phyloP scores from a whole-genome alignment of 1,139 yeast species.

The Diutina catenulata region DNA sequence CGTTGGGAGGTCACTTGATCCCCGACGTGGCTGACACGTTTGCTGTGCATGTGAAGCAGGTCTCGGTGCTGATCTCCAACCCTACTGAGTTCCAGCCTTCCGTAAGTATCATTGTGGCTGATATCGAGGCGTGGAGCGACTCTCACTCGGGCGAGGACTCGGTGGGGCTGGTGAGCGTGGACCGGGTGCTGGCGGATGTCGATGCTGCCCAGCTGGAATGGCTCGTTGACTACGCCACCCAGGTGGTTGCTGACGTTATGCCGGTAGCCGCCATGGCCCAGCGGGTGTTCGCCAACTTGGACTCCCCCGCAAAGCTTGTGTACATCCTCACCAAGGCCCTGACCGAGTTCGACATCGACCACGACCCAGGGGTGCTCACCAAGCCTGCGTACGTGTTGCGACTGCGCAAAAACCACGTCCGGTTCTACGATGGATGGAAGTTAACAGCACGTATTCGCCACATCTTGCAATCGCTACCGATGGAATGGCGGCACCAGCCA shows the following conservation, averaged over 20 bases:
- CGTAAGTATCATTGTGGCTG: conserved; percentile 8
- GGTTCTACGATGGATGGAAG: conserved; percentile 84
- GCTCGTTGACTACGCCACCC: conserved; percentile 19
- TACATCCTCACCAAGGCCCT: conserved; percentile 56
- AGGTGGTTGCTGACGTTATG: conserved; percentile 11
- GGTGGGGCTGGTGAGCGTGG: background rate
- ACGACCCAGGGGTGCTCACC: conserved; percentile 84
- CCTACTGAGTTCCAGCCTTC: conserved; percentile 21
- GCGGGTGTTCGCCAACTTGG: background rate
- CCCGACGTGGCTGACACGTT: conserved; percentile 11
- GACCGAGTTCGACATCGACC: conserved; percentile 44
- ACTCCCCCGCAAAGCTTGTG: conserved; percentile 20
- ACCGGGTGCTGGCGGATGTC: background rate
- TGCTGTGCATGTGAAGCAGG: conserved; percentile 25
- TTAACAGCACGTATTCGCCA: conserved; percentile 69
- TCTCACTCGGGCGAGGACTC: background rate
- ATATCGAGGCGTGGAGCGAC: background rate
- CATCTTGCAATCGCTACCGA: conserved; percentile 50
- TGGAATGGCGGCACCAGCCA: conserved; percentile 9
- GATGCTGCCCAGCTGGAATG: conserved; percentile 24
- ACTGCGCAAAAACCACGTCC: conserved; percentile 57
- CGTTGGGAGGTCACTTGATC: too few relatives aligned
- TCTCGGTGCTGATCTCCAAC: conserved; percentile 14
- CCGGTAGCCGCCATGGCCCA: conserved; percentile 11
- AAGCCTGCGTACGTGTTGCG: conserved; percentile 77